A percentile compares a stretch with the other conserved stretches of the same genome.
These are phyloP conservation scores for Collybiopsis luxurians DNA, from an alignment of 768 basidiomycete species.

Conservation along the genomic window DNA sequence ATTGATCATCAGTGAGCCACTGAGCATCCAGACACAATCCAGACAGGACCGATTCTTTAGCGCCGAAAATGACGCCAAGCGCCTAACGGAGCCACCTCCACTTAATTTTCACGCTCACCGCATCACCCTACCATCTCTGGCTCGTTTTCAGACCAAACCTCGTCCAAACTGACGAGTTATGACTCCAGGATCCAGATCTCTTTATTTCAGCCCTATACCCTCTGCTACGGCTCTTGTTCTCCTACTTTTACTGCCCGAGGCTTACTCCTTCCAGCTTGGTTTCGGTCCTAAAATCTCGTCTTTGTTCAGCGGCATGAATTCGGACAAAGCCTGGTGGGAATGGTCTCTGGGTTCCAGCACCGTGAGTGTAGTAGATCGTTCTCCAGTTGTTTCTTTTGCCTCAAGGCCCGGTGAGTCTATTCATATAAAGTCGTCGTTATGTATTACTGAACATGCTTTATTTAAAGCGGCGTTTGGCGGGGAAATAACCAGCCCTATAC, in stretches of 20 bases:
- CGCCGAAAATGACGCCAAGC: too few relatives aligned
- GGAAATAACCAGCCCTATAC: conserved; percentile 62
- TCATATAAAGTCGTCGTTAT: conserved; percentile 1
- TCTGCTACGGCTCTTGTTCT: background rate
- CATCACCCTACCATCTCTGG: too few relatives aligned
- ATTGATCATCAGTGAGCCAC: too few relatives aligned
- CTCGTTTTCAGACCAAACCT: too few relatives aligned
- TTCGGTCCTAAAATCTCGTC: conserved; percentile 5
- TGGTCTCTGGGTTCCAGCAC: conserved; percentile 70
- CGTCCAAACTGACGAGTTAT: background rate
- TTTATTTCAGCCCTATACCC: too few relatives aligned
- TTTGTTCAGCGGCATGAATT: conserved; percentile 32
- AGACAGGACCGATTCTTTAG: too few relatives aligned
- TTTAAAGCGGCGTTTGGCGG: conserved; percentile 67
- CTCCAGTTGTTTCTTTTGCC: conserved; percentile 65
- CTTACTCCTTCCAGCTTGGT: background rate
- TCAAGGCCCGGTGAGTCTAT: conserved; percentile 53
- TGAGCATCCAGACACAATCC: too few relatives aligned
- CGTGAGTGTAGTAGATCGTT: conserved; percentile 75
- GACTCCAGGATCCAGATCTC: background rate
- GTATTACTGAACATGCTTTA: conserved; percentile 17
- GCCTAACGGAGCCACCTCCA: too few relatives aligned
- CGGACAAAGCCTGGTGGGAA: conserved; percentile 59
- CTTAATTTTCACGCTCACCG: too few relatives aligned
- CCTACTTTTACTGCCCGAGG: background rate